Evolutionary conservation across 2,329 filamentous ascomycete species (phyloP).

Genomic region (Paracoccidioides brasiliensis): DNA sequence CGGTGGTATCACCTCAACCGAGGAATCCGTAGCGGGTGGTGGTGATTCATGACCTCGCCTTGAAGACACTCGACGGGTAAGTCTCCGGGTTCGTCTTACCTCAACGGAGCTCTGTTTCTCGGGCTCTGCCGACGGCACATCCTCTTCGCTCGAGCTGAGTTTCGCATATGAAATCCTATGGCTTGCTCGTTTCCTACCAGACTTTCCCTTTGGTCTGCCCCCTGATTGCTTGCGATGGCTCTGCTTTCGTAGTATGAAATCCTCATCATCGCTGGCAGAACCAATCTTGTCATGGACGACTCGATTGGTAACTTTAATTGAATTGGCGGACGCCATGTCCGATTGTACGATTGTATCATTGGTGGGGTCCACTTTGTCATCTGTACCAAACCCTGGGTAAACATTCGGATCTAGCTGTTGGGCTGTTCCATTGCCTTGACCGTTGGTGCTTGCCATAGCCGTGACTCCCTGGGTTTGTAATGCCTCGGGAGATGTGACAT

Average conservation of each 20-base stretch:
- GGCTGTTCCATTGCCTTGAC: background rate
- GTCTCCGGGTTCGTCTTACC: background rate
- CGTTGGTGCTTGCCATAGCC: background rate
- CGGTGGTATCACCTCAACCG: background rate
- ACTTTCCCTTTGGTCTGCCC: background rate
- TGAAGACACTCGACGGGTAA: background rate
- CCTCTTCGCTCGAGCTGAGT: background rate
- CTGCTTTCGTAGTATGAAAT: background rate
- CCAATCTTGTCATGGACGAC: background rate
- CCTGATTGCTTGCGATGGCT: background rate
- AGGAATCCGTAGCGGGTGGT: background rate
- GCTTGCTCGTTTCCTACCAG: background rate
- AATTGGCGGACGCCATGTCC: background rate
- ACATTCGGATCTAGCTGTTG: background rate
- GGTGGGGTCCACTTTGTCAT: background rate
- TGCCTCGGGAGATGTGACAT: background rate
- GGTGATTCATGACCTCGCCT: background rate
- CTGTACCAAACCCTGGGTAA: background rate
- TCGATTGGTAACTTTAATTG: background rate
- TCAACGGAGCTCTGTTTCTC: background rate
- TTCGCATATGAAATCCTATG: background rate
- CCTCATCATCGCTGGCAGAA: background rate
- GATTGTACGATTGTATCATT: conserved; percentile 1
- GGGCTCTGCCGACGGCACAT: background rate
- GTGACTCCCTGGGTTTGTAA: background rate